phyloP scores from a whole-genome alignment of 116 monocot genomes.

The Posidonia oceanica region DNA sequence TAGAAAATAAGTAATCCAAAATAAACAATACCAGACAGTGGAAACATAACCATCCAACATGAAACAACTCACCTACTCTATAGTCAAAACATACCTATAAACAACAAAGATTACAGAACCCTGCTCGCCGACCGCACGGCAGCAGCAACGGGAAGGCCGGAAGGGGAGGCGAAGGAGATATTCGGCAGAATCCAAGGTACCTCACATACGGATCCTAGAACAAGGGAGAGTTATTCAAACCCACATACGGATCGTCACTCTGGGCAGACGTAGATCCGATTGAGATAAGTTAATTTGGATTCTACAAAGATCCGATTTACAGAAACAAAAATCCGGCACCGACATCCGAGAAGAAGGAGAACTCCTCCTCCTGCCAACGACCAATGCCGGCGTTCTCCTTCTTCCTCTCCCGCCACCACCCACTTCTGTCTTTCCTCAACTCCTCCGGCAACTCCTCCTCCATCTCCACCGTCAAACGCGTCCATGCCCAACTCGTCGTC shows the following conservation, averaged over 20 bases:
- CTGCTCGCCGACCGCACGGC: too few species aligned
- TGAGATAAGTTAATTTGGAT: too few species aligned
- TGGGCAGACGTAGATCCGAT: too few species aligned
- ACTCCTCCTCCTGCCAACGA: neutral
- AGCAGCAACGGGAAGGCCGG: too few species aligned
- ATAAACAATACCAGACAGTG: too few species aligned
- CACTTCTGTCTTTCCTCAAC: conserved; percentile 15
- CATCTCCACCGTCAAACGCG: conserved; percentile 1
- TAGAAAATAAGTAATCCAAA: too few species aligned
- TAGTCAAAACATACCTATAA: neutral
- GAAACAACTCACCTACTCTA: neutral
- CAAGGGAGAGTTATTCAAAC: too few species aligned
- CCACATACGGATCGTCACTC: too few species aligned
- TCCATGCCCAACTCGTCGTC: conserved; percentile 21
- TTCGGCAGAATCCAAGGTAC: too few species aligned
- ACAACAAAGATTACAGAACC: neutral
- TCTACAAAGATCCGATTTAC: neutral
- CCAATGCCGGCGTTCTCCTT: neutral
- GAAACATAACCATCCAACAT: neutral
- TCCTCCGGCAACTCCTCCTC: neutral
- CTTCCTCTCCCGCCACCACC: conserved; percentile 16
- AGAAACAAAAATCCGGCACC: neutral
- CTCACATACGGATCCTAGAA: too few species aligned
- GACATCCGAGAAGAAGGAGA: too few species aligned
- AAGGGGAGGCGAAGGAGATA: too few species aligned